phyloP scores from a whole-genome alignment of 1,139 yeast species.

The Pichia sp. region DNA sequence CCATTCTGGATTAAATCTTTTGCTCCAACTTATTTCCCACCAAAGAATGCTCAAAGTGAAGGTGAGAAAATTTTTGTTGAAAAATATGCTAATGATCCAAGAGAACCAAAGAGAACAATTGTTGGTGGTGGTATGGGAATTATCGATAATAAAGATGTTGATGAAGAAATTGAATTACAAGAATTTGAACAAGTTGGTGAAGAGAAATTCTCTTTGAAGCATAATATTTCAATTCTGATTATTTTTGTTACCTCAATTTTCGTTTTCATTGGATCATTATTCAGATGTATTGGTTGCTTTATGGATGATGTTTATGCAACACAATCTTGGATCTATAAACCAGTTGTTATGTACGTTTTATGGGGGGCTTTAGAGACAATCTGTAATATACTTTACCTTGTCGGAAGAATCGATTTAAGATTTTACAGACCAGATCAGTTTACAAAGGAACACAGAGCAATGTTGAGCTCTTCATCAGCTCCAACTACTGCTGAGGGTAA shows the following conservation, averaged over 20 bases:
- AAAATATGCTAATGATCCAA: slow-evolving; percentile 45
- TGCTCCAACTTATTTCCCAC: slow-evolving; percentile 46
- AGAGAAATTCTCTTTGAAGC: slow-evolving; percentile 21
- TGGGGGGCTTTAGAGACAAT: slow-evolving; percentile 62
- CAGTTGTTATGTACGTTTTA: slow-evolving; percentile 57
- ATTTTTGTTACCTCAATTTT: slow-evolving; percentile 45
- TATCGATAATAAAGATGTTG: slow-evolving; percentile 36
- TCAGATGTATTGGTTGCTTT: slow-evolving; percentile 52
- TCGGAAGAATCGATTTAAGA: slow-evolving; percentile 64
- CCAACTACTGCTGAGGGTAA: not conserved
- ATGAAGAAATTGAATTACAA: slow-evolving; percentile 17
- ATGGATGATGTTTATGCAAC: slow-evolving; percentile 28
- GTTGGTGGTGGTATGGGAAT: slow-evolving; percentile 32
- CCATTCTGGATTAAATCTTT: slow-evolving; percentile 77
- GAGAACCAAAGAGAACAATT: slow-evolving; percentile 31
- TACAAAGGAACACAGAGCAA: slow-evolving; percentile 1
- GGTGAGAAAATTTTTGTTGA: slow-evolving; percentile 49
- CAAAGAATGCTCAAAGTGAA: slow-evolving; percentile 37
- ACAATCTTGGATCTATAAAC: slow-evolving; percentile 38
- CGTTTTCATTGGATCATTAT: slow-evolving; percentile 50
- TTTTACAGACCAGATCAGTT: slow-evolving; percentile 65
- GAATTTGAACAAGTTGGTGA: slow-evolving; percentile 20
- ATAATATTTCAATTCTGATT: slow-evolving; percentile 37
- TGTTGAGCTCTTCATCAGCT: not conserved
- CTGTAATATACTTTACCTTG: slow-evolving; percentile 46